phyloP scores from a whole-genome alignment of 805 yeast genomes.

The Hanseniaspora thailandica region DNA sequence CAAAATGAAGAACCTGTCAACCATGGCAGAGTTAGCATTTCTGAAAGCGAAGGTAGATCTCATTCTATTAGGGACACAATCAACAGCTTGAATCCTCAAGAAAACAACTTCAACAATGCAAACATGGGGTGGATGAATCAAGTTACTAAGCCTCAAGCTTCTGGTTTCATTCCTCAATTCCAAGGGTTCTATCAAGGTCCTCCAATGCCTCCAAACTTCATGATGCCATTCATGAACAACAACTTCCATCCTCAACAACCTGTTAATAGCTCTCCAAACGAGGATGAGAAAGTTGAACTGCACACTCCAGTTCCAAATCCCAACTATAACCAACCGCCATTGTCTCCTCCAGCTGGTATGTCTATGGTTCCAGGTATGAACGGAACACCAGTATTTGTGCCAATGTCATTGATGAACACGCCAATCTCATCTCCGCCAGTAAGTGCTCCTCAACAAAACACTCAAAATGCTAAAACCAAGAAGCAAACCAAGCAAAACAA shows the following conservation, averaged over 20 bases:
- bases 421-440: conserved; percentile 6
- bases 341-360: conserved; percentile 4
- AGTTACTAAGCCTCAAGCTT: not conserved
- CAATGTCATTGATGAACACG: conserved; percentile 12
- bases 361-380: conserved; percentile 1
- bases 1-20: not conserved
- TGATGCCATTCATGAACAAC: conserved; percentile 7
- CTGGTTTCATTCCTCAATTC: not conserved
- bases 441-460: conserved; percentile 9
- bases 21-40: conserved; percentile 2
- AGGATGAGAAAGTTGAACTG: not conserved
- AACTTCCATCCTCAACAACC: not conserved
- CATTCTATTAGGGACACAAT: conserved; percentile 10
- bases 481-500: conserved; percentile 17
- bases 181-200: not conserved
- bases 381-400: conserved; percentile 5
- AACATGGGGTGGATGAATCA: not conserved
- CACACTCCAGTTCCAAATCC: not conserved
- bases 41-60: conserved; percentile 13
- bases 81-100: conserved; percentile 7
- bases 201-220: conserved; percentile 6
- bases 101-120: not conserved
- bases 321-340: not conserved
- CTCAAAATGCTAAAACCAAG: conserved; percentile 14
- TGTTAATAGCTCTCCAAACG: not conserved